Conservation (phyloP, 2,329 filamentous ascomycete species). For the Colletotrichum karsti region DNA sequence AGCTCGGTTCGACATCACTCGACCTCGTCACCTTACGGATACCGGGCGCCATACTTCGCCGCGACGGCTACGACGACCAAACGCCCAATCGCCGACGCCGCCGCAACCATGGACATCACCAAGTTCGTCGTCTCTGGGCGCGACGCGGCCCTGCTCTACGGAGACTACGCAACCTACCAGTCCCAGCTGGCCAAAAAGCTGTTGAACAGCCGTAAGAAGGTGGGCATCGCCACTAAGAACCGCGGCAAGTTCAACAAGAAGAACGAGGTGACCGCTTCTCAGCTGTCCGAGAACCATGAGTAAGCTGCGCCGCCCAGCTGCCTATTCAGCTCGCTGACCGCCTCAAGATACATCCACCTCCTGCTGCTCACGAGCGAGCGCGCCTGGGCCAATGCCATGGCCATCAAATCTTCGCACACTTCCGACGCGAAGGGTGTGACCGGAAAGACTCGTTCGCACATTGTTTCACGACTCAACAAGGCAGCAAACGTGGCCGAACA, state of each 20-base stretch:
- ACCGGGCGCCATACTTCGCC: not conserved
- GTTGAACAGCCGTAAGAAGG: slow-evolving; percentile 83
- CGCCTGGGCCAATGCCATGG: slow-evolving; percentile 95
- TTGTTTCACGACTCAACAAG: slow-evolving; percentile 87
- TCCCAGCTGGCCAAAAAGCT: slow-evolving; percentile 81
- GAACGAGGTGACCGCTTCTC: slow-evolving; percentile 74
- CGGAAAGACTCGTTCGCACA: slow-evolving; percentile 84
- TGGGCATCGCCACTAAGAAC: slow-evolving; percentile 84
- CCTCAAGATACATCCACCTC: slow-evolving; percentile 75
- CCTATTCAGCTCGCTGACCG: slow-evolving; percentile 21
- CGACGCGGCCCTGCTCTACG: slow-evolving; percentile 85
- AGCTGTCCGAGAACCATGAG: slow-evolving; percentile 80
- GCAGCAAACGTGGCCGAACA: slow-evolving; percentile 75
- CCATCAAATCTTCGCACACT: slow-evolving; percentile 85
- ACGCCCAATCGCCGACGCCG: not conserved
- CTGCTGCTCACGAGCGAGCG: slow-evolving; percentile 87
- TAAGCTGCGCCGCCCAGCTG: slow-evolving; percentile 47
- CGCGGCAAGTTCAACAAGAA: slow-evolving; percentile 85
- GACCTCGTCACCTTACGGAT: not conserved
- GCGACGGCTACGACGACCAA: not conserved
- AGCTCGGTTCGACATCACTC: slow-evolving; percentile 17
- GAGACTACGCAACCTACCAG: slow-evolving; percentile 89
- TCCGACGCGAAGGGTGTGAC: slow-evolving; percentile 82
- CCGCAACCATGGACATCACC: slow-evolving; percentile 83
- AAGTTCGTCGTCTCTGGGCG: slow-evolving; percentile 81